These are phyloP conservation scores for Vitis rupestris DNA, from an alignment of 164 flowering plant species.

Conservation along the genomic window DNA sequence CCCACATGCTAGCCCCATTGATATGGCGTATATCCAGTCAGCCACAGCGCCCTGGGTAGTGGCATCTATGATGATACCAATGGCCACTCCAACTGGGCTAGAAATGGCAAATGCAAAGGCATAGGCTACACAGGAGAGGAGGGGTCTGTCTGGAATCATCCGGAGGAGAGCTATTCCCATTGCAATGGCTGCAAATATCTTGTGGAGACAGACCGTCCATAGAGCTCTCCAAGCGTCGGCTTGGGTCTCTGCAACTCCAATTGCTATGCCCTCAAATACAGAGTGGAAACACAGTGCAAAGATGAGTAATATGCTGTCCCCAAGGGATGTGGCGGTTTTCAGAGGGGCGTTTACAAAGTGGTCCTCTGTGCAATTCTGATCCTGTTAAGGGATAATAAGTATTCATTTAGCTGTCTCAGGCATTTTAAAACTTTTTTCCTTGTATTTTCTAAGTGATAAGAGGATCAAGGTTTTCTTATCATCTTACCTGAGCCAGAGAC, in stretches of 20 bases:
- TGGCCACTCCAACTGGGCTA: slow-evolving; percentile 70
- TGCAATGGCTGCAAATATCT: slow-evolving; percentile 75
- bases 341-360: slow-evolving; percentile 16
- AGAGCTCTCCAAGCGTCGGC: slow-evolving; percentile 75
- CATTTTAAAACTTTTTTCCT: too few relatives aligned
- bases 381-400: slow-evolving; percentile 19
- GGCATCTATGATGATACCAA: slow-evolving; percentile 70
- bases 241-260: slow-evolving; percentile 68
- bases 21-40: slow-evolving; percentile 76
- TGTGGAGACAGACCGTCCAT: slow-evolving; percentile 73
- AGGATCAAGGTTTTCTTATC: too few relatives aligned
- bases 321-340: slow-evolving; percentile 38
- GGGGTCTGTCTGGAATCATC: slow-evolving; percentile 67
- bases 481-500: background rate
- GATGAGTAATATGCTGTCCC: slow-evolving; percentile 63
- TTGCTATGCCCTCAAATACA: slow-evolving; percentile 77
- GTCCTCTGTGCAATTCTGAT: slow-evolving; percentile 3
- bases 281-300: slow-evolving; percentile 73
- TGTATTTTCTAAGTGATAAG: too few relatives aligned
- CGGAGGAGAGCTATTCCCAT: slow-evolving; percentile 78
- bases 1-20: slow-evolving; percentile 79
- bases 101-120: slow-evolving; percentile 77
- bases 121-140: slow-evolving; percentile 51
- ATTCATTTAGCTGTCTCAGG: background rate
- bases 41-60: slow-evolving; percentile 66